Conservation (phyloP, 106 monocot genomes). For the Phalaenopsis equestris region DNA sequence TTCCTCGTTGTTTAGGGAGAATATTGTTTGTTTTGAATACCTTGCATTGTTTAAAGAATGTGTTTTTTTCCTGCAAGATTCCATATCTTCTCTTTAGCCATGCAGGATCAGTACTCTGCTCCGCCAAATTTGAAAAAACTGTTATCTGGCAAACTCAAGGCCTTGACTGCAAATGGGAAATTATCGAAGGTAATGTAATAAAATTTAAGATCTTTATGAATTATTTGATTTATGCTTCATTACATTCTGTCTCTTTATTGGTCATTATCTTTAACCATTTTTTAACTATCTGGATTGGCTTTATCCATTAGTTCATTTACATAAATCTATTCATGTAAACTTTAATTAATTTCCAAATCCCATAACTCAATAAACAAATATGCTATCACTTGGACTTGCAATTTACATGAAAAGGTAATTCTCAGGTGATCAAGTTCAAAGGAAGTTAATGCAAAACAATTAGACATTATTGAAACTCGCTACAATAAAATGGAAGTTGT, state of each 20-base stretch:
- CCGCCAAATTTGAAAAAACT: constrained; percentile 63
- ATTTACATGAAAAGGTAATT: no score
- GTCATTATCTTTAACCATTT: not conserved
- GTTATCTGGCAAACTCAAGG: constrained; percentile 53
- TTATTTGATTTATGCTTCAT: not conserved
- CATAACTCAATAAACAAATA: not conserved
- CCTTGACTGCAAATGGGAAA: constrained; percentile 45
- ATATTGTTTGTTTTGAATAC: not conserved
- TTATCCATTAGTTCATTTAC: not conserved
- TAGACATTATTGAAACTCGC: no score
- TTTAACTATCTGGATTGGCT: not conserved
- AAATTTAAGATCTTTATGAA: not conserved
- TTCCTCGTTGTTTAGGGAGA: not conserved
- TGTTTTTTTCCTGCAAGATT: not conserved
- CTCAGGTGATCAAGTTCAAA: no score
- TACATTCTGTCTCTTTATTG: not conserved
- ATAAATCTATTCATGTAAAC: not conserved
- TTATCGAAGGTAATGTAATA: constrained; percentile 54
- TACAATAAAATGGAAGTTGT: no score
- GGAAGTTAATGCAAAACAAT: no score
- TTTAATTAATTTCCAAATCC: not conserved
- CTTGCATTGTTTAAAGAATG: not conserved
- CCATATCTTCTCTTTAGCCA: constrained; percentile 1
- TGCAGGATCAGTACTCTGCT: constrained; percentile 56
- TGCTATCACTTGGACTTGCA: not conserved